Evolutionary conservation across 805 yeast species (phyloP), one percentile per base, ranked within the genome.

Genomic region (Metschnikowia shivogae): DNA sequence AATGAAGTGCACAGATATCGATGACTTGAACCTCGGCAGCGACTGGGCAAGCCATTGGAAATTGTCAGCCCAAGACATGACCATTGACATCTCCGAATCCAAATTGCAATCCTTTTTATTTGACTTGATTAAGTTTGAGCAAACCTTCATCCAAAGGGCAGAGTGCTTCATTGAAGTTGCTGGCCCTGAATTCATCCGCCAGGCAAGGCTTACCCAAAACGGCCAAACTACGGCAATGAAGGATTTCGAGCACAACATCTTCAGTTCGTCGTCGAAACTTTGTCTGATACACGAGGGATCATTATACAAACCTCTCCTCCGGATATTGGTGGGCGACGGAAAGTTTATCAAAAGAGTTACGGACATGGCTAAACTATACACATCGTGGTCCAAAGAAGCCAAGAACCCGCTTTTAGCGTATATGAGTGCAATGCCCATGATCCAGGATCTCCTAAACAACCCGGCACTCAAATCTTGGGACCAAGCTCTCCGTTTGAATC

Each of bases 21-120:
- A 49, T n/a, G 54, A 59, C 13, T 47, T 61, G 29, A 49, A 49
- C 10, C 59, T 72, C 39, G 79, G 58, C 51, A 70, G 55, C 59
- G 80, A 80, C 47, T 83, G 89, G 89, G 78, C 81, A 0, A 72
- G 78, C 8, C 83, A 81, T 54, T 83, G 88, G 89, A 73, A 77
- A 39, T 52, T 83, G 11, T 70, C 82, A 0, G 71, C 73, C 3
- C 80, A 76, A 20, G 84, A 81, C 39, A 57, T 82, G 24, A 60
- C 70, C 17, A 74, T 78, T 6, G 80, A 74, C 42, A 73, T 74
- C 9, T 61, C 63, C 9, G 78, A 80, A 44, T 70, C 81, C n/a
- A 80, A 79, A 55, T 72, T 80, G 31, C 96, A 88, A 59, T 82
- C 87, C 45, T 80, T 82, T 46, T 75, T 86, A 4, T 89, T 84